Percentiles rank a stretch among this genome's conserved stretches.
These are phyloP conservation scores for Medicago truncatula DNA, from an alignment of 306 rosid species.

Conservation along the genomic window MtrunA17r5.0-ANR NC_053049.1:708001-708500, in stretches of 20 bases:
- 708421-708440: conserved; percentile 8
- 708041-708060: no score
- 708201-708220: conserved; percentile 29
- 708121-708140: conserved; percentile 19
- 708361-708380: conserved; percentile 5
- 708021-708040: neutral
- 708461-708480: neutral
- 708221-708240: conserved; percentile 32
- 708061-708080: neutral
- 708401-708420: conserved; percentile 33
- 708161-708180: conserved; percentile 24
- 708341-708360: conserved; percentile 23
- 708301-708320: neutral
- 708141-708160: conserved; percentile 2
- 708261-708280: conserved; percentile 32
- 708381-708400: conserved; percentile 44
- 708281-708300: conserved; percentile 47
- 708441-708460: neutral
- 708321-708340: conserved; percentile 28
- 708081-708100: conserved; percentile 11
- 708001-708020: neutral
- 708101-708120: conserved; percentile 17
- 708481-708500: neutral
- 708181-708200: conserved; percentile 32
- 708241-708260: conserved; percentile 47